Conservation (phyloP, 148 eudicot species). For the Gaultheria prostrata region DNA sequence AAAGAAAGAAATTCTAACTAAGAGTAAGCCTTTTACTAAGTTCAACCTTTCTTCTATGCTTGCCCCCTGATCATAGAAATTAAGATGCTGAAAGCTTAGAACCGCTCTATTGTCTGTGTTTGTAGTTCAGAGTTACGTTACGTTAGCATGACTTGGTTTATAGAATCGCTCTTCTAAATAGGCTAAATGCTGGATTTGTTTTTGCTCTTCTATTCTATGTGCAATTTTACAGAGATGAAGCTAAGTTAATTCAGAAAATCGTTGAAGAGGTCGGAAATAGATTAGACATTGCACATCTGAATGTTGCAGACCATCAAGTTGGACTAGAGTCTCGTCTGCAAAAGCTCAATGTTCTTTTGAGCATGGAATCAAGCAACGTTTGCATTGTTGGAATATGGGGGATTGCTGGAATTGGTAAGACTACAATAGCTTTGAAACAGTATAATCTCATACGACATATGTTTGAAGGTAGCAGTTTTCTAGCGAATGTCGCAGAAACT, state of each 20-base stretch:
- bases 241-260: background rate
- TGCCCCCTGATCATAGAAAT: background rate
- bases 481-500: background rate
- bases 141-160: background rate
- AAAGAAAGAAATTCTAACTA: background rate
- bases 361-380: background rate
- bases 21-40: background rate
- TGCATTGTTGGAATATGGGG: slow-evolving; percentile 17
- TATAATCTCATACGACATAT: background rate
- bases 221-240: background rate
- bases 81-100: background rate
- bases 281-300: background rate
- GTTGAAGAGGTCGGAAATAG: background rate
- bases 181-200: background rate
- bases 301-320: background rate
- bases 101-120: background rate
- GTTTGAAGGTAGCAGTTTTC: slow-evolving; percentile 11
- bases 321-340: slow-evolving; percentile 5
- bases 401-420: slow-evolving; percentile 10
- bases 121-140: background rate
- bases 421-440: background rate
- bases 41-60: background rate
- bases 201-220: background rate
- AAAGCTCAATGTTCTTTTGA: background rate
- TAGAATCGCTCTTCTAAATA: background rate